phyloP scores from a whole-genome alignment of 176 grass and related monocot genomes.

The Oryza brachyantha region DNA sequence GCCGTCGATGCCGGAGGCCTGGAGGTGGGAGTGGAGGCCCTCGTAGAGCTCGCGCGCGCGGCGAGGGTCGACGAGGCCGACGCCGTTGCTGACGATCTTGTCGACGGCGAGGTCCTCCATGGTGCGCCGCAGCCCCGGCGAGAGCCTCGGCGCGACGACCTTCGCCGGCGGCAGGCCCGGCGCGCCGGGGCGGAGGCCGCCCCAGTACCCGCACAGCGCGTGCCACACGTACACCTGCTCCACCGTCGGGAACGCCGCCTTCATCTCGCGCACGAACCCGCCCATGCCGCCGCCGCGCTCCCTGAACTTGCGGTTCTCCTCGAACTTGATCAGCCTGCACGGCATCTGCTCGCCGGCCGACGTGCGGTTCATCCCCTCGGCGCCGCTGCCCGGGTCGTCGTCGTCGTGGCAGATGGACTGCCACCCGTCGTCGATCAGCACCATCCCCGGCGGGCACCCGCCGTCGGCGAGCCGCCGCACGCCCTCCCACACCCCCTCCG shows the following conservation, averaged over 20 bases:
- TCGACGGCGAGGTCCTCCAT: constrained; percentile 95
- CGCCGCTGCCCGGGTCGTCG: constrained; percentile 42
- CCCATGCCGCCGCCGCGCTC: constrained; percentile 74
- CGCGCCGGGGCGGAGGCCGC: constrained; percentile 66
- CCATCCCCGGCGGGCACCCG: constrained; percentile 81
- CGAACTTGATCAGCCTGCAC: constrained; percentile 80
- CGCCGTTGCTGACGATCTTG: constrained; percentile 74
- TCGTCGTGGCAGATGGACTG: constrained; percentile 94
- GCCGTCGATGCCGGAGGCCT: constrained; percentile 74
- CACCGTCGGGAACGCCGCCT: constrained; percentile 57
- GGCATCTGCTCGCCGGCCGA: constrained; percentile 95
- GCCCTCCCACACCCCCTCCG: constrained; percentile 74
- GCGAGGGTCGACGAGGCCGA: constrained; percentile 71
- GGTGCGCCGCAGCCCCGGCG: constrained; percentile 55
- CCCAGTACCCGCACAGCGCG: constrained; percentile 90
- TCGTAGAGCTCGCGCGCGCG: constrained; percentile 60
- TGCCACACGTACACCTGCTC: constrained; percentile 98
- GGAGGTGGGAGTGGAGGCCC: constrained; percentile 70
- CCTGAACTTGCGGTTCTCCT: constrained; percentile 94
- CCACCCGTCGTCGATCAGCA: constrained; percentile 96
- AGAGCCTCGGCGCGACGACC: constrained; percentile 53
- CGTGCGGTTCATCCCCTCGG: constrained; percentile 73
- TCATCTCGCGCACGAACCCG: constrained; percentile 73
- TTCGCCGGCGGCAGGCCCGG: constrained; percentile 46
- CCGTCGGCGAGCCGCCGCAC: constrained; percentile 69